phyloP scores from a whole-genome alignment of 164 flowering plant genomes.

The Macadamia integrifolia region DNA sequence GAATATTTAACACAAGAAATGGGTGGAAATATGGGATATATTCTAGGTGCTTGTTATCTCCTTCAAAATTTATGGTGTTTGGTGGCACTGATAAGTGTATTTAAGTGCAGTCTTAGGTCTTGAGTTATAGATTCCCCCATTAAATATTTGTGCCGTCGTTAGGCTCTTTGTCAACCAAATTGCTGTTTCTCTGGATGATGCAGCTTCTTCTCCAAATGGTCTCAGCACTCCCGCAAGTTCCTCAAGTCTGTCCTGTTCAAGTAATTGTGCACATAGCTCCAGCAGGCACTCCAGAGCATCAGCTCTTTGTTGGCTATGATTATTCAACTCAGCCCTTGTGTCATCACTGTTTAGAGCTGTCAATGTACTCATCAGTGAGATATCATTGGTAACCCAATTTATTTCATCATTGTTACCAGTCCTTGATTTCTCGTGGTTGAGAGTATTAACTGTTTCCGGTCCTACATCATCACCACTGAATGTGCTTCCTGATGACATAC shows the following conservation, averaged over 20 bases:
- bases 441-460: slow-evolving; percentile 11
- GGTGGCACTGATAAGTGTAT: background rate
- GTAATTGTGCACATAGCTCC: slow-evolving; percentile 80
- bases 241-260: slow-evolving; percentile 63
- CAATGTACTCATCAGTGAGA: slow-evolving; percentile 29
- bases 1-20: no score
- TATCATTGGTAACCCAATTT: slow-evolving; percentile 21
- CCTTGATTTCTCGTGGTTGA: slow-evolving; percentile 11
- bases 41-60: background rate
- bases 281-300: slow-evolving; percentile 85
- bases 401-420: slow-evolving; percentile 17
- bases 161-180: slow-evolving; percentile 88
- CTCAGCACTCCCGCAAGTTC: slow-evolving; percentile 74
- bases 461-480: slow-evolving; percentile 19
- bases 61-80: slow-evolving; percentile 7
- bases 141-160: slow-evolving; percentile 44
- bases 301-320: slow-evolving; percentile 49
- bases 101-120: no score
- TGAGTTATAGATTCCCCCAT: slow-evolving; percentile 15
- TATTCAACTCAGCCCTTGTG: background rate
- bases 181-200: slow-evolving; percentile 85
- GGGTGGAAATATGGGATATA: background rate
- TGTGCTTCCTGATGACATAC: slow-evolving; percentile 20
- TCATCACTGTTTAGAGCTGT: slow-evolving; percentile 22
- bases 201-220: slow-evolving; percentile 72